Evolutionary conservation across 2,329 filamentous ascomycete species (phyloP).

Genomic region (Trichoderma sp.): DNA sequence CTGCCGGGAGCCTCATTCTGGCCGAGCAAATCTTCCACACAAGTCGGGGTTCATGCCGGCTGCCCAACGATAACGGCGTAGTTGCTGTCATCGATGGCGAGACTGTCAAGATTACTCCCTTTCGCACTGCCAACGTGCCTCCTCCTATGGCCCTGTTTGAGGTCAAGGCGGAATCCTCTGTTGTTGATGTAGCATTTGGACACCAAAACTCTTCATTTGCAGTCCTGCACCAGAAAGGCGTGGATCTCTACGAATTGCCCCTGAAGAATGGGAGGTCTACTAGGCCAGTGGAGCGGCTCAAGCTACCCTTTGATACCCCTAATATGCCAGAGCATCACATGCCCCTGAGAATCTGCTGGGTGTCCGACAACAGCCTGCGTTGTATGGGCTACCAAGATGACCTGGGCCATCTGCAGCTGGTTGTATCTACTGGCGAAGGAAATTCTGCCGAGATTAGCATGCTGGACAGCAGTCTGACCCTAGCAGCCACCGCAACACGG

Average conservation of each 20-base stretch:
- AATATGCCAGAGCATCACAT: constrained; percentile 28
- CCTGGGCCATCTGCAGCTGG: constrained; percentile 28
- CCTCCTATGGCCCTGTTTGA: constrained; percentile 91
- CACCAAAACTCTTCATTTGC: constrained; percentile 65
- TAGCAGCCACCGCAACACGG: constrained; percentile 37
- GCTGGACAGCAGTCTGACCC: constrained; percentile 27
- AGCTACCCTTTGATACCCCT: constrained; percentile 41
- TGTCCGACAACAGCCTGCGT: constrained; percentile 32
- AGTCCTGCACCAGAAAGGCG: constrained; percentile 65
- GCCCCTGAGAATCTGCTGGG: constrained; percentile 38
- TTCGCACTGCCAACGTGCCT: constrained; percentile 81
- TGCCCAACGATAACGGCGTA: constrained; percentile 75
- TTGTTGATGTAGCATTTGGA: constrained; percentile 75
- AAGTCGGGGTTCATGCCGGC: constrained; percentile 63
- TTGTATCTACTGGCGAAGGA: constrained; percentile 25
- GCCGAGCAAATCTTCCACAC: constrained; percentile 70
- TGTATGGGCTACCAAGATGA: constrained; percentile 37
- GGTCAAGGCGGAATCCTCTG: constrained; percentile 60
- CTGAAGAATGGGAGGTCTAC: constrained; percentile 56
- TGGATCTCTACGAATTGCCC: constrained; percentile 72
- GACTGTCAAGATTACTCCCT: constrained; percentile 78
- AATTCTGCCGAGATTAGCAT: constrained; percentile 24
- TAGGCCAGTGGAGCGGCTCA: constrained; percentile 44
- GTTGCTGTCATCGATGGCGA: constrained; percentile 84
- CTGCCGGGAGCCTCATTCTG: constrained; percentile 53